Evolutionary conservation across 352 stramenopile species (phyloP), one percentile per base, ranked within the genome.

Genomic region (Globisporangium mamillatum): DNA sequence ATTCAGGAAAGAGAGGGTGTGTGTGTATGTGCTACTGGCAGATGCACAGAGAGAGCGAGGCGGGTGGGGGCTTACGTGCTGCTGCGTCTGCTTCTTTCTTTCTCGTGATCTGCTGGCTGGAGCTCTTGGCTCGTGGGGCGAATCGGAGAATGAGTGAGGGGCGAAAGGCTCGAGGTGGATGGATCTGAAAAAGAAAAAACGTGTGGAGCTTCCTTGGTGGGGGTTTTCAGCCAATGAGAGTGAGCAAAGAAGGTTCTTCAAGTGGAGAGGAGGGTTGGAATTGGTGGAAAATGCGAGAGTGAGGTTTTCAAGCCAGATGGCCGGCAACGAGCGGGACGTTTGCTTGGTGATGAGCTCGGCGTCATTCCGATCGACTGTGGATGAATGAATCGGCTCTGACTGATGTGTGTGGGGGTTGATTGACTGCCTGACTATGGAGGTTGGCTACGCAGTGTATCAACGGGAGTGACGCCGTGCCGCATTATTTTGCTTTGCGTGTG

Each of bases 191-290:
- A 56, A 56, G 14, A 56, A 59, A 52, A 63, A 63, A 34, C 12
- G 57, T 63, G 57, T 63, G 57, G 57, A 62, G 56, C 56, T 61
- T 61, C 56, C 50, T 56, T 10, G 22, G 41, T 63, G 24, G 14
- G 0, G 4, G 2, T 24, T 63, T 63, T 63, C 9, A 22, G n/a
- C 57, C 57, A 63, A 52, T 63, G n/a, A 52, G 1, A 52, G 22
- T 4, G 14, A 3, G 27, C 5, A 3, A 6, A 22, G 6, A 38
- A 10, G 10, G 10, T 59, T 32, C 53, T 59, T 59, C 53, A 59
- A 59, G 53, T 4, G 4, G 4, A 48, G 32, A 25, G 20, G n/a
- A 38, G 8, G 34, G 24, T 1, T 52, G 3, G 36, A 32, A 63
- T 50, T 63, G 34, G 57, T 16, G 32, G n/a, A 52, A 63, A 63